Percentiles rank a stretch among this genome's conserved stretches.
Conservation (phyloP, 306 rosid genomes). For the Arachis hypogaea region DNA sequence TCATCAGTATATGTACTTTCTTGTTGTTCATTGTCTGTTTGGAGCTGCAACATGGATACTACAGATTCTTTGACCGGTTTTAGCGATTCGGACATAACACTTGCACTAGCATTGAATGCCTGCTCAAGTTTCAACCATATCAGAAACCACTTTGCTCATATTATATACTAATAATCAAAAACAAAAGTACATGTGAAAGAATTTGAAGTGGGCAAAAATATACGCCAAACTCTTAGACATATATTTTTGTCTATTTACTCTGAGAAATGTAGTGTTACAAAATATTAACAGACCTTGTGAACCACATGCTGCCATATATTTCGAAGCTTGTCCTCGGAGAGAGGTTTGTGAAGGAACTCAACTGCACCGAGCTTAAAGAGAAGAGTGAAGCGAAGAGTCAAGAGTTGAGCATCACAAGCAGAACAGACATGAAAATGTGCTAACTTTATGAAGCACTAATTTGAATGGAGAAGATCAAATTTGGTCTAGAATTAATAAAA, state of each 20-base stretch:
- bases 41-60: slow-evolving; percentile 59
- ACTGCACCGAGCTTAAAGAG: slow-evolving; percentile 89
- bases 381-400: slow-evolving; percentile 35
- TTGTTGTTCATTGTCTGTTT: slow-evolving; percentile 48
- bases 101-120: slow-evolving; percentile 83
- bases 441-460: neutral
- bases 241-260: too few species aligned
- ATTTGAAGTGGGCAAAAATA: too few species aligned
- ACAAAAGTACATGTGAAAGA: neutral
- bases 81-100: slow-evolving; percentile 50
- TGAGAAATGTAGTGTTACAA: neutral
- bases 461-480: slow-evolving; percentile 12
- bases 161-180: slow-evolving; percentile 14
- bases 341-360: slow-evolving; percentile 85
- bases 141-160: slow-evolving; percentile 41
- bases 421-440: slow-evolving; percentile 9
- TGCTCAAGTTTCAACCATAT: slow-evolving; percentile 51
- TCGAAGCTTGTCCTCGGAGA: slow-evolving; percentile 84
- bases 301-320: slow-evolving; percentile 99
- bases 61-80: slow-evolving; percentile 67
- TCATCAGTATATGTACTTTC: slow-evolving; percentile 41
- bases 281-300: slow-evolving; percentile 77
- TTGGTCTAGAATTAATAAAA: slow-evolving; percentile 15
- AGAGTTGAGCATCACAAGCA: slow-evolving; percentile 33
- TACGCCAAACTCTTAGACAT: too few species aligned